These are phyloP conservation scores for Diaporthe sp. DNA, from an alignment of 2,329 filamentous ascomycete species.

Conservation along the genomic window DNA sequence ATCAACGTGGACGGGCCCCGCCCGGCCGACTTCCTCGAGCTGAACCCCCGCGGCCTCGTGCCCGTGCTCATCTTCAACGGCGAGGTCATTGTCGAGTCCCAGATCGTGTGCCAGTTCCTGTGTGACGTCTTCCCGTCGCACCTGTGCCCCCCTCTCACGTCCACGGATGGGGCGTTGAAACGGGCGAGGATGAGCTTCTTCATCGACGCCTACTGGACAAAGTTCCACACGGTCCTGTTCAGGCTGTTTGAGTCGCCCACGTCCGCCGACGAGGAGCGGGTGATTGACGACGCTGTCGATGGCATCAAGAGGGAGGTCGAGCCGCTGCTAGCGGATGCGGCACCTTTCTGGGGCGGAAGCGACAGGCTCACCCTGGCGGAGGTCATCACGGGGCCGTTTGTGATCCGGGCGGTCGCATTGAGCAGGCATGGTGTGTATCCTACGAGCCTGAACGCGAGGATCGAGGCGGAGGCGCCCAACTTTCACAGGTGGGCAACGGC, in stretches of 20 bases:
- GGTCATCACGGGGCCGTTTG: slow-evolving; percentile 57
- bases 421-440: slow-evolving; percentile 67
- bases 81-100: slow-evolving; percentile 77
- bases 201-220: slow-evolving; percentile 75
- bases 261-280: slow-evolving; percentile 62
- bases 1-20: slow-evolving; percentile 78
- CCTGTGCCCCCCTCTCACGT: slow-evolving; percentile 68
- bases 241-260: slow-evolving; percentile 57
- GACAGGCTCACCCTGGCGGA: slow-evolving; percentile 78
- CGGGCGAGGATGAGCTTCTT: slow-evolving; percentile 78
- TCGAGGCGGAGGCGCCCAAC: slow-evolving; percentile 46
- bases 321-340: slow-evolving; percentile 68
- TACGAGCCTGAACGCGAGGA: slow-evolving; percentile 55
- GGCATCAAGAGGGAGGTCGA: slow-evolving; percentile 77
- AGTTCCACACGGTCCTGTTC: slow-evolving; percentile 63
- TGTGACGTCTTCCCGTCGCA: slow-evolving; percentile 77
- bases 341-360: slow-evolving; percentile 72
- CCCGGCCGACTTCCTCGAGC: slow-evolving; percentile 76
- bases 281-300: slow-evolving; percentile 63
- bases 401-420: slow-evolving; percentile 18
- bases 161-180: slow-evolving; percentile 64
- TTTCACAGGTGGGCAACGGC: slow-evolving; percentile 75
- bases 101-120: slow-evolving; percentile 75
- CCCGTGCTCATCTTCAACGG: slow-evolving; percentile 75
- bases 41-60: slow-evolving; percentile 83